Evolutionary conservation across 148 eudicot genomes (phyloP), one percentile per base, ranked within the genome.

Genomic region (Cornus controversa): DNA sequence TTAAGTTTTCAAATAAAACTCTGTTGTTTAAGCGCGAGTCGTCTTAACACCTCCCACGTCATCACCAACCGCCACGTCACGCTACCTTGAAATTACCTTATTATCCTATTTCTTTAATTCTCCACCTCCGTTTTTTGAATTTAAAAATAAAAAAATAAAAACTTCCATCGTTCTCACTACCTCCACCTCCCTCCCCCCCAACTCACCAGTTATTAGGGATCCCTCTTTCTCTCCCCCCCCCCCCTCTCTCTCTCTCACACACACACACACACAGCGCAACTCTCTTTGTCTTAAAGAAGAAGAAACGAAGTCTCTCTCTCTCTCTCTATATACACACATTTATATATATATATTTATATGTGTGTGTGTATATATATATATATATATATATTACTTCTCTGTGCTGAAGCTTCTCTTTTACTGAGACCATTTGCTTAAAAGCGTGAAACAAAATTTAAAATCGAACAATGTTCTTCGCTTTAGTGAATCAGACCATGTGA

Each of bases 401-500:
- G 71, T 65, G 8, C 40, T 54, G 73, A 63, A 67, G 78, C 77
- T 75, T 84, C 67, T 78, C 40, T 67, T 24, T 37, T 57, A 70
- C 82, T 73, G 24, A 65, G 65, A 57, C 58, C 69, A 53, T 42
- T 58, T 18, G 45, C 76, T 77, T 34, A 37, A 40, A 77, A 65
- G 75, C 42, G 65, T 64, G 1, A 80, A 65, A 24, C 22, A 20
- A 25, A 75, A 60, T 81, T 31, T 9, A 70, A 72, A 72, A 81
- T 72, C 73, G 29, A 69, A 57, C 84, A 81, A 84, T 79, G 79
- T 64, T 69, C 54, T 78, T 78, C 82, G 69, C 84, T 88, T 88
- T 86, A 78, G 64, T 69, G 76, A 54, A 72, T 75, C 81, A 70
- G 53, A 64, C 87, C 97, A 92, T 88, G 92, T 92, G 93, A 79